Conservation (phyloP, 139 green algal genomes). For the Medakamo hakoo region DNA sequence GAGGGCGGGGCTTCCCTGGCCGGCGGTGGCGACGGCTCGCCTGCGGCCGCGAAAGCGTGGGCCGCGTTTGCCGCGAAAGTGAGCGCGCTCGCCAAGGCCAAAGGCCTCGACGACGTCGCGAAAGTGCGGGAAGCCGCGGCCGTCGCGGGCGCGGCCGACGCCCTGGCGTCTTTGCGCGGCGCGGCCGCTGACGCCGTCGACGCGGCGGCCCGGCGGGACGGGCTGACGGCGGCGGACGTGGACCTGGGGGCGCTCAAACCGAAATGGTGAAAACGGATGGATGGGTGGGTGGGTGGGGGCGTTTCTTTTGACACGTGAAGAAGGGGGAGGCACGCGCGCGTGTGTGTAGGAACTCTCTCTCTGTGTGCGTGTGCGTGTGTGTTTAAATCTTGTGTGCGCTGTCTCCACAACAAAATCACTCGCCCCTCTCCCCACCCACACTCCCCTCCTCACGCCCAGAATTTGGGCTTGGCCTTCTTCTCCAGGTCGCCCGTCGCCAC, state of each 20-base stretch:
- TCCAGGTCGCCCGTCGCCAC: slow-evolving; percentile 28
- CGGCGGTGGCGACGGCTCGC: slow-evolving; percentile 17
- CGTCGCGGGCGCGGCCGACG: too few relatives aligned
- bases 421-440: too few relatives aligned
- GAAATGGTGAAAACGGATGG: not conserved
- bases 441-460: slow-evolving; percentile 26
- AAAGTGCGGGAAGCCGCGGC: not conserved
- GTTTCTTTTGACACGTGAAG: not conserved
- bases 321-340: too few relatives aligned
- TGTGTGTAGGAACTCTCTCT: too few relatives aligned
- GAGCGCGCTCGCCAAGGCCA: not conserved
- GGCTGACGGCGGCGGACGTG: not conserved
- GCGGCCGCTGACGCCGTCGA: not conserved
- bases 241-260: not conserved
- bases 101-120: not conserved
- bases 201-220: not conserved
- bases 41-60: slow-evolving; percentile 36
- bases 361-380: too few relatives aligned
- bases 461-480: slow-evolving; percentile 24
- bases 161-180: not conserved
- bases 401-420: too few relatives aligned
- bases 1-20: slow-evolving; percentile 16
- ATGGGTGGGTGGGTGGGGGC: not conserved
- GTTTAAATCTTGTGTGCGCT: too few relatives aligned
- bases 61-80: not conserved